Evolutionary conservation across 2,329 filamentous ascomycete species (phyloP), one percentile per base, ranked within the genome.

Genomic region (Ceratocystis alfenasii): DNA sequence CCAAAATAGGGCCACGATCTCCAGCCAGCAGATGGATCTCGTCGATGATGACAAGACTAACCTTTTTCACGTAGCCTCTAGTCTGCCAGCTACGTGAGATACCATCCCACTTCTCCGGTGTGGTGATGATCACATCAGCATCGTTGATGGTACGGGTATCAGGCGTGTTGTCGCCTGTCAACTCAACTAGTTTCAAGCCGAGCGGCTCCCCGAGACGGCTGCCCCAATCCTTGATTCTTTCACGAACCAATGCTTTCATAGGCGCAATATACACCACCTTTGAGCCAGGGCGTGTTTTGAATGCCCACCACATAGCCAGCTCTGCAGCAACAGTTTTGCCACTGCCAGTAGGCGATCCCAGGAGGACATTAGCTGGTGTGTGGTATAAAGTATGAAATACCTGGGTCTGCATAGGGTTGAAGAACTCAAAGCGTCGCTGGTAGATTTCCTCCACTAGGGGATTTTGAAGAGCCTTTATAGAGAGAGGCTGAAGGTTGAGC

Each of bases 31-130:
- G 78, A 76, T 99, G 94, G 67, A 99, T 99, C 77, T 99, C 94
- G 72, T 99, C 94, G 70, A 99, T 99, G 69, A 99, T 96, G 64
- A 99, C 94, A 17, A 99, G 79, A 68, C 91, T 93, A 68, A 99
- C 94, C 75, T 96, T 88, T 64, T 91, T 86, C 50, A 99, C 94
- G 70, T 99, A 99, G 68, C 89, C 89, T 84, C 94, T 88, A 4
- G 93, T 97, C 75, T 97, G 92, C 94, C 95, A 99, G 72, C 90
- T 95, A 83, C 94, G 89, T 71, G 90, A 96, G 70, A 99, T 97
- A 83, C 95, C 95, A 74, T 99, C 95, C 94, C 94, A 99, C 74
- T 99, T 99, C 77, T 99, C 94, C n/a, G 94, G 95, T 0, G 95
- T 99, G 0, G 94, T 99, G 71, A 99, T 91, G 71, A 99, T 99